Base-by-base conservation (phyloP, 2,329 filamentous ascomycete genomes). In the Monosporascus sp. region DNA sequence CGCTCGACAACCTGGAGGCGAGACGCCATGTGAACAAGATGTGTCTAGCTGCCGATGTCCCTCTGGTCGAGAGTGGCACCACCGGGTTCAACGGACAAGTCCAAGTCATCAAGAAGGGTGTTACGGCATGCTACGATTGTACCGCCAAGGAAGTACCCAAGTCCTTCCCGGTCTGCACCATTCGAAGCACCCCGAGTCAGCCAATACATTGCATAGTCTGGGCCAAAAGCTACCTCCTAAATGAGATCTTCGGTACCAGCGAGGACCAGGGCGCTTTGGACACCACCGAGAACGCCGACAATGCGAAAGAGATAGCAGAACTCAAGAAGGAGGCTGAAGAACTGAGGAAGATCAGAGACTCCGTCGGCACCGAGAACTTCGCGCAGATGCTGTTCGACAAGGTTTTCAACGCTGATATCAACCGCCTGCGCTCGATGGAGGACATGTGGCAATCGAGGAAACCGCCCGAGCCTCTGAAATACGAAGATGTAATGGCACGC, bases 171-270 rank as follows among this genome's bases (percentile, higher is more conserved):
- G 92, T 97, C 43, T 99, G 94, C 74, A 99, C 94, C 1, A 97
- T 99, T 63, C 85, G 94, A 69, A 97, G 91, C 70, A 99, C 92
- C 0, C 94, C 94, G 0, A 96, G 89, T 60, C 93, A 97, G 65
- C 90, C 93, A 1, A 97, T 99, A 44, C 94, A 99, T 72, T 97
- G 94, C 74, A 99, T 99, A 57, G 93, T 99, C 2, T 99, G 94
- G 94, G 93, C 84, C 20, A 99, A 97, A 74, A 96, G 91, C 69
- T 99, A 97, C 69, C 79, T 99, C 8, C 82, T 99, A 56, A 94
- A 91, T 60, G 94, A 99, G 70, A 85, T 99, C 7, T 99, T 97
- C 63, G 94, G 94, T 18, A 84, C 85, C 3, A 95, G 91, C 62
- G 93, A 97, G 70, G 91, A 97, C 56, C 88, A 93, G 58, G 81